Evolutionary conservation across 495 filamentous ascomycete species (phyloP).

Genomic region (Lasiosphaeriaceae sp.): DNA sequence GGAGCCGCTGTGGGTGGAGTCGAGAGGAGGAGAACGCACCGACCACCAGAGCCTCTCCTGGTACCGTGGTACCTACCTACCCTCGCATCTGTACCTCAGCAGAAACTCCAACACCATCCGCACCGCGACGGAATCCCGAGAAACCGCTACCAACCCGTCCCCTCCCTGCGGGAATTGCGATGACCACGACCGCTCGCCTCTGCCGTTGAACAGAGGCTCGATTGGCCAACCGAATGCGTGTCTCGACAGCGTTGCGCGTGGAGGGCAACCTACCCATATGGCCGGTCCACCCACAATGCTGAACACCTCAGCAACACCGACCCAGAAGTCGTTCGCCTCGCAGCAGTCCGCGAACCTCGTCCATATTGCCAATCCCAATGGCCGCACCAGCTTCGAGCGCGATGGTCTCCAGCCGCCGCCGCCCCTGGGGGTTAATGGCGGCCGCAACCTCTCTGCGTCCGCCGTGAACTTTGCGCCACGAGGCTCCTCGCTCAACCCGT

Average conservation of each 20-base stretch:
- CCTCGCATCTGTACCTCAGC: no score
- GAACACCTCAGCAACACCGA: constrained; percentile 64
- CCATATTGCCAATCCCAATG: constrained; percentile 21
- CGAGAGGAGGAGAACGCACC: no score
- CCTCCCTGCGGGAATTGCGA: constrained; percentile 1
- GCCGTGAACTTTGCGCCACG: constrained; percentile 58
- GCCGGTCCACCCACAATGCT: constrained; percentile 55
- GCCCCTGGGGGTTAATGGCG: constrained; percentile 18
- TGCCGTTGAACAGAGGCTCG: constrained; percentile 2
- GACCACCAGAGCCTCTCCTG: background rate
- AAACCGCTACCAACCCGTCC: background rate
- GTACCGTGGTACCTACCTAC: no score
- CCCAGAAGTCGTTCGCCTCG: constrained; percentile 62
- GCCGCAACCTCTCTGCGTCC: constrained; percentile 56
- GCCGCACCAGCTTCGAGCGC: constrained; percentile 46
- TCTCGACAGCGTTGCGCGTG: constrained; percentile 29
- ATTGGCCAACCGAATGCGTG: constrained; percentile 23
- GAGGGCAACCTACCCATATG: constrained; percentile 43
- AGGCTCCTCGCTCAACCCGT: constrained; percentile 61
- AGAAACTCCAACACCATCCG: background rate
- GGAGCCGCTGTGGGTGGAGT: no score
- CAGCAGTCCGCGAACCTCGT: constrained; percentile 47
- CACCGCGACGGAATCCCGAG: background rate
- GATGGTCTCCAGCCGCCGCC: constrained; percentile 49
- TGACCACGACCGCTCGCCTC: constrained; percentile 7